Percentiles rank a stretch among this genome's conserved stretches.
phyloP scores from a whole-genome alignment of 768 basidiomycete species.

The Naganishia antarctica region DNA sequence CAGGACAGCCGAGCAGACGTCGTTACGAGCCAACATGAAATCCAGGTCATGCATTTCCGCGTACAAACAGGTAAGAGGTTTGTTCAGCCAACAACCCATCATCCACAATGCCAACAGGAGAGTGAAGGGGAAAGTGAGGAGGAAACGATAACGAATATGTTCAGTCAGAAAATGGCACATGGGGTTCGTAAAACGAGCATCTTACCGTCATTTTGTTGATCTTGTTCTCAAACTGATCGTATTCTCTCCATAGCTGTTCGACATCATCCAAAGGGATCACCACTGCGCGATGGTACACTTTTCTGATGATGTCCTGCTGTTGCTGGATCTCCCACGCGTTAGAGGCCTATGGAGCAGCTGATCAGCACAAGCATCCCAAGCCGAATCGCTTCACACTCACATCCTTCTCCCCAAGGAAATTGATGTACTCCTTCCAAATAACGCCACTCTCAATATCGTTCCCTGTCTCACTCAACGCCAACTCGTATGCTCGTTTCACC shows the following conservation, averaged over 20 bases:
- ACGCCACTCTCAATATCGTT: conserved; percentile 86
- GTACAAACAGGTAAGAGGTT: conserved; percentile 10
- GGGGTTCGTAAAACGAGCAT: not conserved
- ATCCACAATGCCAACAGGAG: not conserved
- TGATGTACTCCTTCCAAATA: conserved; percentile 91
- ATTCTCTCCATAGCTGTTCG: conserved; percentile 86
- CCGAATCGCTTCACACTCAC: conserved; percentile 52
- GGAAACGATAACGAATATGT: not conserved
- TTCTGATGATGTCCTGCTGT: conserved; percentile 86
- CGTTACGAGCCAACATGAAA: conserved; percentile 19
- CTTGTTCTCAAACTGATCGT: conserved; percentile 82
- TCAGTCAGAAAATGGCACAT: not conserved
- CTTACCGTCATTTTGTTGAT: conserved; percentile 79
- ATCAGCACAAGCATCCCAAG: not conserved
- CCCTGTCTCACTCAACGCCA: conserved; percentile 80
- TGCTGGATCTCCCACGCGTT: conserved; percentile 95
- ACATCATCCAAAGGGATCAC: conserved; percentile 91
- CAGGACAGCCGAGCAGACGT: too few species aligned
- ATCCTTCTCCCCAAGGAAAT: conserved; percentile 74
- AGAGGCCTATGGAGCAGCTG: conserved; percentile 53
- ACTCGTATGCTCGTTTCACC: conserved; percentile 85
- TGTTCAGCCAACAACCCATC: not conserved
- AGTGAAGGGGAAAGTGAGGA: not conserved
- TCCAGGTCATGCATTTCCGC: conserved; percentile 18
- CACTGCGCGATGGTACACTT: conserved; percentile 87